These are phyloP conservation scores for Tolypocladium paradoxum DNA, from an alignment of 2,329 filamentous ascomycete species.

Conservation along the genomic window DNA sequence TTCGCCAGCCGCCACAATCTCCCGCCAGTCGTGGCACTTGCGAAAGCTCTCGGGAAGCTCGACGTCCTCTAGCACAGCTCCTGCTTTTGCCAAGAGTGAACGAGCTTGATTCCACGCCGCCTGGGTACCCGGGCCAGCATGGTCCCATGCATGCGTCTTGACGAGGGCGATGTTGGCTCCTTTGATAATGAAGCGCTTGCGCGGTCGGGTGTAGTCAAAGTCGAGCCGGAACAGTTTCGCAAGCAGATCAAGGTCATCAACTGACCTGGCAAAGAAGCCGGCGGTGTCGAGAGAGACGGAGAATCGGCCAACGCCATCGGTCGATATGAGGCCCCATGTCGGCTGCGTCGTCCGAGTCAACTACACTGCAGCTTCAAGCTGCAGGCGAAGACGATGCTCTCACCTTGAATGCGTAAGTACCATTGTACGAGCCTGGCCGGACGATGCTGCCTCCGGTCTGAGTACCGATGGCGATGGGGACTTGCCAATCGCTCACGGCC, in stretches of 20 bases:
- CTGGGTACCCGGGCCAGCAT: slow-evolving; percentile 32
- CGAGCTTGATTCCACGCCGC: slow-evolving; percentile 30
- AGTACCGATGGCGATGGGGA: slow-evolving; percentile 49
- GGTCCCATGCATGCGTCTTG: slow-evolving; percentile 40
- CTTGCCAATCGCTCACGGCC: slow-evolving; percentile 54
- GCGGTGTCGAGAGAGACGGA: slow-evolving; percentile 51
- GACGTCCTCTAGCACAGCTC: slow-evolving; percentile 46
- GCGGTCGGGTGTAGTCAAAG: slow-evolving; percentile 22
- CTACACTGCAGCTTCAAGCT: not conserved
- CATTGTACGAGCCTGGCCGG: slow-evolving; percentile 54
- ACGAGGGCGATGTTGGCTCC: slow-evolving; percentile 43
- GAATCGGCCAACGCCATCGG: slow-evolving; percentile 51
- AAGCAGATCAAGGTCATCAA: slow-evolving; percentile 47
- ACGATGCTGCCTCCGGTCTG: slow-evolving; percentile 57
- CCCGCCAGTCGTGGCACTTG: slow-evolving; percentile 36
- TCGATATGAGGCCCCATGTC: slow-evolving; percentile 51
- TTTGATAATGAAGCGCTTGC: slow-evolving; percentile 21
- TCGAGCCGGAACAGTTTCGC: slow-evolving; percentile 45
- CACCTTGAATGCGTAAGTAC: slow-evolving; percentile 49
- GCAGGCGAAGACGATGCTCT: not conserved
- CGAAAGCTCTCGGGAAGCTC: slow-evolving; percentile 38
- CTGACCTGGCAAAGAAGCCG: slow-evolving; percentile 46
- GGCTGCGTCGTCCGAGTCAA: slow-evolving; percentile 21
- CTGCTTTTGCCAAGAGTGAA: slow-evolving; percentile 29
- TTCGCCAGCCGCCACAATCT: slow-evolving; percentile 4